Evolutionary conservation across 1,284 basidiomycete species (phyloP), one percentile per base, ranked within the genome.

Genomic region (Malassezia obtusa): DNA sequence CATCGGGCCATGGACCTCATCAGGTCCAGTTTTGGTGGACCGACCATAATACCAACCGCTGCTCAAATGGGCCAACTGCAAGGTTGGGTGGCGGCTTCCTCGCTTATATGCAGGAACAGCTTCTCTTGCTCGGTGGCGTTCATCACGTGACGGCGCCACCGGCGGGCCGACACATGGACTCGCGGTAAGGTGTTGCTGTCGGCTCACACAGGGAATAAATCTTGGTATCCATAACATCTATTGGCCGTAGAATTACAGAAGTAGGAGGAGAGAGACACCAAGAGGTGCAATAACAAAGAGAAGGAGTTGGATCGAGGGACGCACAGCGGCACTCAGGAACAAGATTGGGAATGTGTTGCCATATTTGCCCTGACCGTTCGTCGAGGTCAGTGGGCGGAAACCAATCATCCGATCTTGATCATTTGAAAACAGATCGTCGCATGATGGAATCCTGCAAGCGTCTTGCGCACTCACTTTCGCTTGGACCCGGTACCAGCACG

Each of bases 321-420:
- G 49, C 19, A 36, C 26, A 2, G 43, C 48, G 11, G 35, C 33
- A 22, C 49, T 56, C 17, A 56, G 36, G 41, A 56, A 49, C 6
- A 64, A 26, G 38, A 60, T 63, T 19, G 64, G 59, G 49, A 61
- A 67, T 37, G 60, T 50, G 37, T 67, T 67, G 5, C 54, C 59
- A 25, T 61, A 62, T 48, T 63, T 64, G 15, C 64, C 64, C 21
- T 52, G 44, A 2, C 64, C 64, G 30, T 60, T 63, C 0, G 64
- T 60, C 21, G 58, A 58, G 10, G 55, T 63, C 19, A 64, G 48
- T 3, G 64, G 62, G 1, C 54, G 32, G 37, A 67, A 67, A 5
- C 61, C 62, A 24, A 60, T 11, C 64, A 63, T 64, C 30, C 39
- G 56, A 0, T 40, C 21, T 19, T 26, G 43, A n/a, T 67, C 64